Conservation (phyloP, 169 alveolate genomes). For the Amoebophrya sp. region DNA sequence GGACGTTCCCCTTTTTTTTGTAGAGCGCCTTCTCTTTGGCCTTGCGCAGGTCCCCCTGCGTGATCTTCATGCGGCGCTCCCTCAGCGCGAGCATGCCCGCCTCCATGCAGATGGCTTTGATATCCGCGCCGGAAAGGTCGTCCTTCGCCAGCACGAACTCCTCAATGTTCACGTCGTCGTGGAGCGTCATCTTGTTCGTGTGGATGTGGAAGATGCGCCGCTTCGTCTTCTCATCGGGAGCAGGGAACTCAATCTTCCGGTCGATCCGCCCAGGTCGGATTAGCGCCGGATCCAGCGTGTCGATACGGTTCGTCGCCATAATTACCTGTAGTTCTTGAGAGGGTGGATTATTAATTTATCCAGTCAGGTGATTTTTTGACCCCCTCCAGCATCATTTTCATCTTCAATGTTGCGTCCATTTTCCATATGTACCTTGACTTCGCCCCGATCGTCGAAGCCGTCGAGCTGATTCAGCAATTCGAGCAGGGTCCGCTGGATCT, state of each 20-base stretch:
- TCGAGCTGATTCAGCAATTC: constrained; percentile 96
- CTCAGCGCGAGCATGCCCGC: constrained; percentile 98
- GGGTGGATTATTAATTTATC: no score
- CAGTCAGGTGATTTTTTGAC: no score
- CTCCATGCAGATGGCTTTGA: constrained; percentile 91
- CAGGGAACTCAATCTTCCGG: constrained; percentile 95
- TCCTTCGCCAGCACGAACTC: constrained; percentile 98
- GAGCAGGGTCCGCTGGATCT: constrained; percentile 93
- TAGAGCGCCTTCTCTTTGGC: constrained; percentile 97
- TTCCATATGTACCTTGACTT: constrained; percentile 73
- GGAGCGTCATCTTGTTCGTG: constrained; percentile 92
- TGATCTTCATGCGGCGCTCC: constrained; percentile 96
- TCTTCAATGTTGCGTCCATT: no score
- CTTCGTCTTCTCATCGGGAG: constrained; percentile 93
- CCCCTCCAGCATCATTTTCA: no score
- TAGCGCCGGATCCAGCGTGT: constrained; percentile 95
- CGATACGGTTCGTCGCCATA: constrained; percentile 96
- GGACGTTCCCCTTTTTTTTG: constrained; percentile 93
- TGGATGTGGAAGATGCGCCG: constrained; percentile 83
- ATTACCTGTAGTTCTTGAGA: constrained; percentile 57
- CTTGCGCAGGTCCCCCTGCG: constrained; percentile 79
- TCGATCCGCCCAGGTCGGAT: constrained; percentile 99
- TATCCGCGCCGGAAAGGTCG: constrained; percentile 98
- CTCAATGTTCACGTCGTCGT: constrained; percentile 95
- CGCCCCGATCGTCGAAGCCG: constrained; percentile 97